Conservation (phyloP, 176 grass and related monocot species). For the Pharus latifolius region DNA sequence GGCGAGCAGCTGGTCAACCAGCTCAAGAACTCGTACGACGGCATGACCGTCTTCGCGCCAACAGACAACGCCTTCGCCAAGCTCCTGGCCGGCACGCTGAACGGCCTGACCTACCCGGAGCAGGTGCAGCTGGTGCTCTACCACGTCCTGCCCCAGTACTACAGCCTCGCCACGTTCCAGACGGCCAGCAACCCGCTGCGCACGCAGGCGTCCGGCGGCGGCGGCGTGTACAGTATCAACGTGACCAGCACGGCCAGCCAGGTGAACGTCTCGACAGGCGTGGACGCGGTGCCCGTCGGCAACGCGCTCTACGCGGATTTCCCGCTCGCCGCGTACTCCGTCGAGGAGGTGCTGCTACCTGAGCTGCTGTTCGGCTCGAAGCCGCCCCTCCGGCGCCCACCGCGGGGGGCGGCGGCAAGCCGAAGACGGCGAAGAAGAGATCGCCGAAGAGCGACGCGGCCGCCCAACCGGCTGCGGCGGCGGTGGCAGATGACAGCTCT, state of each 20-base stretch:
- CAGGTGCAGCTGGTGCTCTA: slow-evolving; percentile 45
- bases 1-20: slow-evolving; percentile 44
- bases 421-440: not conserved
- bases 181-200: slow-evolving; percentile 61
- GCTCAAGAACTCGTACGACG: slow-evolving; percentile 57
- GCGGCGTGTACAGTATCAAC: slow-evolving; percentile 47
- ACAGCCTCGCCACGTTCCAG: slow-evolving; percentile 36
- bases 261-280: slow-evolving; percentile 43
- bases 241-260: slow-evolving; percentile 39
- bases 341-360: slow-evolving; percentile 41
- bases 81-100: slow-evolving; percentile 38
- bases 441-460: not conserved
- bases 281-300: slow-evolving; percentile 28
- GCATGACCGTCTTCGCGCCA: slow-evolving; percentile 52
- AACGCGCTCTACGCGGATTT: slow-evolving; percentile 14
- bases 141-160: slow-evolving; percentile 56
- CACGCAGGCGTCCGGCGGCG: slow-evolving; percentile 52
- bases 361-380: slow-evolving; percentile 25
- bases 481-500: not conserved
- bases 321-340: slow-evolving; percentile 39
- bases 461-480: not conserved
- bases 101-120: slow-evolving; percentile 34
- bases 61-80: slow-evolving; percentile 52
- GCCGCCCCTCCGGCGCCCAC: slow-evolving; percentile 9
- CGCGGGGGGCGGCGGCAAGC: not conserved